Conservation (phyloP, 2,329 filamentous ascomycete species). For the Diaporthe humulicola region DNA sequence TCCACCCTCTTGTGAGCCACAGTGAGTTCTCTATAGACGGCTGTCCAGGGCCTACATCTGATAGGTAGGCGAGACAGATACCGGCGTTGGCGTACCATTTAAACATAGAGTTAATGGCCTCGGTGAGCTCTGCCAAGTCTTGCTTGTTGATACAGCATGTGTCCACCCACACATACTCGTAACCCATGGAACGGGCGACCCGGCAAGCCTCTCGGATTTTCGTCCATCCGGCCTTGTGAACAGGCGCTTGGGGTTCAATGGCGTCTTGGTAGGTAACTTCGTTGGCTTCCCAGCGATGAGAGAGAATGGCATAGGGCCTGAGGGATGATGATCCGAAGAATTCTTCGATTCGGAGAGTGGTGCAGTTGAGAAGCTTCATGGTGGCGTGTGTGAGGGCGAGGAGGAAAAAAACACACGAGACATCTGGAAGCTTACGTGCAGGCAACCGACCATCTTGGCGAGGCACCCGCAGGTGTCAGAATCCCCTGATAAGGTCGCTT, state of each 20-base stretch:
- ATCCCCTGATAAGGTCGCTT: neutral
- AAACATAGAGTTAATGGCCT: neutral
- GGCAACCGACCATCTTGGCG: neutral
- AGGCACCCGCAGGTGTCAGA: neutral
- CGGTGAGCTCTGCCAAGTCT: neutral
- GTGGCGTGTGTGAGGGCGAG: neutral
- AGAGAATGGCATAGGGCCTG: neutral
- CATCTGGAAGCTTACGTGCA: neutral
- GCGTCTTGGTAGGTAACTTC: neutral
- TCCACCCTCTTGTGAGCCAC: neutral
- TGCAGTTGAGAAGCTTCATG: conserved; percentile 4
- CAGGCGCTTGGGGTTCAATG: neutral
- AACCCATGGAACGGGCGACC: neutral
- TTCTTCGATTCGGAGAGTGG: conserved; percentile 1
- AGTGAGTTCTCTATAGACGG: neutral
- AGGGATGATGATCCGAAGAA: neutral
- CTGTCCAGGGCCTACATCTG: neutral
- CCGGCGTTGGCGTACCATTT: neutral
- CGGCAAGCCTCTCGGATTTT: neutral
- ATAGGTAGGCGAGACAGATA: neutral
- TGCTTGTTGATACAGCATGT: neutral
- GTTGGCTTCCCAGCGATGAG: neutral
- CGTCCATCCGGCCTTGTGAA: neutral
- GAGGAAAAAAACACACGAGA: too few species aligned
- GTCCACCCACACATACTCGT: neutral